A percentile compares a stretch with the other conserved stretches of the same genome.
These are phyloP conservation scores for Pleurotus citrinopileatus DNA, from an alignment of 768 basidiomycete species.

Conservation along the genomic window DNA sequence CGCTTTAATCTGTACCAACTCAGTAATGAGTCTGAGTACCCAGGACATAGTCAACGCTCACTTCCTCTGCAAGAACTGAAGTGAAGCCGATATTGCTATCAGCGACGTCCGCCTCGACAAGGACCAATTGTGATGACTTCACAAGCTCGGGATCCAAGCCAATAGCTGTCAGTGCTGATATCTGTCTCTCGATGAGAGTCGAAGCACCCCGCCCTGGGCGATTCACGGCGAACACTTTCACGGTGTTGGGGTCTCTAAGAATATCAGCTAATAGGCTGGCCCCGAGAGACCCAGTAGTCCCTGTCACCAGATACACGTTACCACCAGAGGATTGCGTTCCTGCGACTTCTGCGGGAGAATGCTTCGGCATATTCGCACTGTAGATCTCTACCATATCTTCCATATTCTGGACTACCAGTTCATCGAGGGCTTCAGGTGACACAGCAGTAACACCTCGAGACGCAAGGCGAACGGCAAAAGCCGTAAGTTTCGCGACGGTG, in stretches of 20 bases:
- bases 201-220: not conserved
- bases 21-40: not conserved
- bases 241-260: not conserved
- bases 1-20: not conserved
- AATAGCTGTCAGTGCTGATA: not conserved
- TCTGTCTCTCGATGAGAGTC: not conserved
- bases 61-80: slow-evolving; percentile 16
- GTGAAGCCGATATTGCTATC: not conserved
- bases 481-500: not conserved
- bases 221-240: not conserved
- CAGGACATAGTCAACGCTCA: slow-evolving; percentile 4
- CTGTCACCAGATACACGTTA: slow-evolving; percentile 4
- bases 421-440: not conserved
- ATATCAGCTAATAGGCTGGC: slow-evolving; percentile 2
- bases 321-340: not conserved
- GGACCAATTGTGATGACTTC: not conserved
- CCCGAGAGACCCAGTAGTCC: slow-evolving; percentile 12
- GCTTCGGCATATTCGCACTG: not conserved
- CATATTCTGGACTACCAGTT: slow-evolving; percentile 12
- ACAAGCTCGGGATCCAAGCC: not conserved
- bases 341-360: not conserved
- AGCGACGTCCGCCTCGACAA: slow-evolving; percentile 1
- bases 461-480: not conserved
- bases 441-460: not conserved
- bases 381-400: slow-evolving; percentile 15